Evolutionary conservation across 768 basidiomycete genomes (phyloP), one percentile per base, ranked within the genome.

Genomic region (Cytidiella melzeri): DNA sequence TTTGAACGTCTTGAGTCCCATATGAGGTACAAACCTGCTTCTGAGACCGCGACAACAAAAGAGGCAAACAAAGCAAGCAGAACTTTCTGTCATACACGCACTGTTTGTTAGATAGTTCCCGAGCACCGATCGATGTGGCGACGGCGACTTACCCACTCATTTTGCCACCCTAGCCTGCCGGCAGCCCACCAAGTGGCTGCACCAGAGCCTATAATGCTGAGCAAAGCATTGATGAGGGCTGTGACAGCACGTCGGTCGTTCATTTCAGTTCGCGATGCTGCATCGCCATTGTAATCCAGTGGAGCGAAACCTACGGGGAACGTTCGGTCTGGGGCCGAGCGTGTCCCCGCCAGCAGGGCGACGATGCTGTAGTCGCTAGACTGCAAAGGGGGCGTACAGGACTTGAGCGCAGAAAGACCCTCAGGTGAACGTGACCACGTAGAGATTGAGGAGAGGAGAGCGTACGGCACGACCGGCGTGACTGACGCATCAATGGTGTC

Each of bases 111-210:
- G 9, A 34, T 34, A 7, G 9, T 34, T 15, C 30, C 9, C 30
- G 30, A 15, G 7, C 7, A 34, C 7, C 15, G 7, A 34, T 34
- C 7, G 9, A 34, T 7, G 30, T 15, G 30, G 18, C n/a, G 41
- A 7, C 23, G 10, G 34, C 15, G 34, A 67, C 86, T 48, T 60
- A 88, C 89, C 83, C 84, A 88, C 73, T 91, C 89, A 51, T 81
- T 68, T 49, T 65, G 75, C 84, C 85, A 83, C 1, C 77, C 73
- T 5, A 78, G 72, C 55, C 68, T 70, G 42, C 77, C 77, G 36
- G 85, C 79, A 20, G 80, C 87, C 79, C 81, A 87, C 81, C 81
- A 90, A 15, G 77, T 73, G 4, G 84, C 85, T 43, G 77, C 71
- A 3, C 83, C 87, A 0, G 82, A 77, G 5, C 81, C 81, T 28